Percentiles rank a stretch among this genome's conserved stretches.
Conservation (phyloP, 2,329 filamentous ascomycete genomes). For the Colletotrichum horii region DNA sequence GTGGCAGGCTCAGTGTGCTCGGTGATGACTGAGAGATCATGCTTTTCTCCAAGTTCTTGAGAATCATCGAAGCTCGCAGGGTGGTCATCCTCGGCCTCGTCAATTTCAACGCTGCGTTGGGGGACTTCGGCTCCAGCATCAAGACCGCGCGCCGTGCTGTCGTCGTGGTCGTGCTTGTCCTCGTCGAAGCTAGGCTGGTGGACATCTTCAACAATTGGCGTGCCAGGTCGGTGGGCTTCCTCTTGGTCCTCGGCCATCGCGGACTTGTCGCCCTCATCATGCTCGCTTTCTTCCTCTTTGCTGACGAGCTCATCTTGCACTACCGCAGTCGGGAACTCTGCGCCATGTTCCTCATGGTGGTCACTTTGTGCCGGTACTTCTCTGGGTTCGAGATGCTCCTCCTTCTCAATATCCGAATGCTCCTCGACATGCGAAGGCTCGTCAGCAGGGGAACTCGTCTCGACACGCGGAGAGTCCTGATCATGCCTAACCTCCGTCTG, state of each 20-base stretch:
- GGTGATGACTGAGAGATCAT: not conserved
- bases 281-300: not conserved
- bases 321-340: not conserved
- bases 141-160: not conserved
- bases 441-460: not conserved
- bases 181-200: not conserved
- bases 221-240: not conserved
- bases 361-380: not conserved
- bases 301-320: not conserved
- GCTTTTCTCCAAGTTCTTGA: not conserved
- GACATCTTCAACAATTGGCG: not conserved
- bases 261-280: not conserved
- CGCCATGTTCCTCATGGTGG: not conserved
- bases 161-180: not conserved
- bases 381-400: not conserved
- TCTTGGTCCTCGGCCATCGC: not conserved
- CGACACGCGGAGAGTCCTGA: not conserved
- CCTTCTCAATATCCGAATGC: not conserved
- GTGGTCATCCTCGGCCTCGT: not conserved
- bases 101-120: not conserved
- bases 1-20: not conserved
- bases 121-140: not conserved
- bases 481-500: not conserved
- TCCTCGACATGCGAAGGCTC: not conserved
- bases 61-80: not conserved